Base-by-base conservation (phyloP, 2,329 filamentous ascomycete genomes). In the Aspergillus viridinutans region DNA sequence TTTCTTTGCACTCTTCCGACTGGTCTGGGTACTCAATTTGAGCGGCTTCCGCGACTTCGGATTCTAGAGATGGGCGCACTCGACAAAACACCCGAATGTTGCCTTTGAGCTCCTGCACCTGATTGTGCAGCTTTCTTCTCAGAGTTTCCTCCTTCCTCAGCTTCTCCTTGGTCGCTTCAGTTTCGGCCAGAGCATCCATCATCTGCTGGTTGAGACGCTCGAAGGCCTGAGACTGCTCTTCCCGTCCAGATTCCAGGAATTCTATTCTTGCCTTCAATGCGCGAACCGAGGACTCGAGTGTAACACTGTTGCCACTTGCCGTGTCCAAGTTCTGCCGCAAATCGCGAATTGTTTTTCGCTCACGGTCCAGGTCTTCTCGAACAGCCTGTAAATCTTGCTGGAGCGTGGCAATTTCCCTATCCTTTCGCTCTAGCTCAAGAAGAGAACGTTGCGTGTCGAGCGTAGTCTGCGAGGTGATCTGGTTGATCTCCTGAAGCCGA, bases 31-130 rank as follows among this genome's bases (percentile, higher is more conserved):
- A 96, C 2, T 83, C 81, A 61, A 97, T 90, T 52, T 85, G 83
- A 3, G 93, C 91, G 12, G 85, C 80, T 25, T 86, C 81, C 6
- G 86, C 86, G 8, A 75, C 74, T 56, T 89, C 87, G 0, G 78
- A 73, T 25, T 79, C 80, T 23, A 89, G 78, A 0, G 88, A 79
- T 1, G 94, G 94, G 43, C 95, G 88, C 28, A 97, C 93, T 71
- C 94, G 87, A 70, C 93, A 97, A 85, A 99, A 99, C 63, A 99
- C 94, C 21, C 94, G 89, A 68, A 99, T 99, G 70, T 99, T 99
- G 67, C 94, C 94, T 74, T 96, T 97, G 58, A 99, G 84, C 70
- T 99, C 94, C 72, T 99, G 92, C 49, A 99, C 93, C 72, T 96
- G 94, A 75, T 97, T 97, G 79, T 97, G 96, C 0, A 99, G 83